Percentiles rank a stretch among this genome's conserved stretches.
These are phyloP conservation scores for Tylopilus plumbeoviolaceoides DNA, from an alignment of 768 basidiomycete species.

Conservation along the genomic window DNA sequence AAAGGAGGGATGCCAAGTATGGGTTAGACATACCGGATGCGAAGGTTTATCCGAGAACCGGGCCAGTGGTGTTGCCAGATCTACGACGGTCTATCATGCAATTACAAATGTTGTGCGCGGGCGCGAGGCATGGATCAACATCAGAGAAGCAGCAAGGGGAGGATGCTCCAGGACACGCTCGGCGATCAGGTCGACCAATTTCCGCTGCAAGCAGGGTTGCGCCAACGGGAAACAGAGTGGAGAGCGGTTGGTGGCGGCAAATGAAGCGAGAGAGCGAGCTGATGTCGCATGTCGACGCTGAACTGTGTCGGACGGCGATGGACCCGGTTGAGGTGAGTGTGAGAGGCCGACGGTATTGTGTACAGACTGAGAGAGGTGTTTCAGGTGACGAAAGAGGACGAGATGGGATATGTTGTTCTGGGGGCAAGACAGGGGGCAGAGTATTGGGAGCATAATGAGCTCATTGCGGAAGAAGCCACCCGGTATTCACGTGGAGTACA, in stretches of 20 bases:
- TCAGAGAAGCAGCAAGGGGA: constrained; percentile 25
- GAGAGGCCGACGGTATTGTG: not conserved
- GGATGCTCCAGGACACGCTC: constrained; percentile 28
- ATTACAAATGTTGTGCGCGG: constrained; percentile 52
- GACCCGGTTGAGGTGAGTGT: constrained; percentile 40
- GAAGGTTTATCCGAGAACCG: constrained; percentile 32
- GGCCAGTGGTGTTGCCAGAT: constrained; percentile 41
- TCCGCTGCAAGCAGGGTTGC: constrained; percentile 28
- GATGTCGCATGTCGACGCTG: constrained; percentile 54
- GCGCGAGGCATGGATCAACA: constrained; percentile 30
- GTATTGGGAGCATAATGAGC: constrained; percentile 41
- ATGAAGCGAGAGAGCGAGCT: constrained; percentile 37
- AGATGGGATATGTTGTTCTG: constrained; percentile 47
- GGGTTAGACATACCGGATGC: constrained; percentile 32
- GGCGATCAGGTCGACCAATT: constrained; percentile 31
- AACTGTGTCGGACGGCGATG: constrained; percentile 36
- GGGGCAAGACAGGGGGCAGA: constrained; percentile 23
- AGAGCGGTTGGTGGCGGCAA: constrained; percentile 24
- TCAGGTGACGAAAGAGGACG: constrained; percentile 47
- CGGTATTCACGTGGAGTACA: constrained; percentile 44
- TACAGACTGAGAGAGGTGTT: constrained; percentile 7
- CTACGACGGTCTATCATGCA: constrained; percentile 60
- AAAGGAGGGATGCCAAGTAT: constrained; percentile 26
- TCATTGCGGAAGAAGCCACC: constrained; percentile 47
- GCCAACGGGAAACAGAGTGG: constrained; percentile 12